Base-by-base conservation (phyloP, 495 filamentous ascomycete genomes). In the Xylaria palmicola region DNA sequence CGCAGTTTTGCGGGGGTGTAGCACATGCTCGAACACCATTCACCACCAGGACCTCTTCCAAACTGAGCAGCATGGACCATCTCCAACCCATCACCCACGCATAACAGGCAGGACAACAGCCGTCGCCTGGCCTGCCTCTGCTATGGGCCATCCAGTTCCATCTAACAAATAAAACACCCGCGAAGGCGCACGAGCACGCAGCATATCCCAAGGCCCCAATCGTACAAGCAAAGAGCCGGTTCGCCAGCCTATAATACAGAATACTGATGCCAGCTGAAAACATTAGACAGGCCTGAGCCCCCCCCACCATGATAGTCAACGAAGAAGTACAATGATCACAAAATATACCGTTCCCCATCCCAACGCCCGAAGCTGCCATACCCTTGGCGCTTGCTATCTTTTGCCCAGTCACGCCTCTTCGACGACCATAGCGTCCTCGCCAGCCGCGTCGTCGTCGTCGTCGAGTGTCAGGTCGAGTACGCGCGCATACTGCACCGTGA, bases 401-500 rank as follows among this genome's bases (percentile, higher is more conserved):
- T 8, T 26, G 24, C 22, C 12, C 56, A n/a, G 9, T 67, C 49
- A 68, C 22, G 63, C 41, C 45, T 72, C 59, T 48, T 61, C 69
- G 34, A 70, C 39, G 17, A 60, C 56, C 67, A 70, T 68, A 3
- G 63, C 68, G n/a, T 72, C 65, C n/a, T 52, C 59, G 20, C 50
- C 47, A 17, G 56, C 34, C 8, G 75, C 72, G 44, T 79, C 74
- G 72, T 77, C 81, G 66, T 75, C 83, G 73, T 77, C 81, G 66
- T 75, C 83, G 73, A 86, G 82, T 0, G 82, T 85, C 66, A 89
- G 81, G 20, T 79, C 90, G 10, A 95, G 69, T 17, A 93, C 74
- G 48, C 88, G 85, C 19, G 91, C 91, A 66, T 94, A 96, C 62
- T 92, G 92, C n/a, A 95, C 89, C 30, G 90, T 96, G 37, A 95